Conservation (phyloP, 441 rosid species). For the Erodium texanum region DNA sequence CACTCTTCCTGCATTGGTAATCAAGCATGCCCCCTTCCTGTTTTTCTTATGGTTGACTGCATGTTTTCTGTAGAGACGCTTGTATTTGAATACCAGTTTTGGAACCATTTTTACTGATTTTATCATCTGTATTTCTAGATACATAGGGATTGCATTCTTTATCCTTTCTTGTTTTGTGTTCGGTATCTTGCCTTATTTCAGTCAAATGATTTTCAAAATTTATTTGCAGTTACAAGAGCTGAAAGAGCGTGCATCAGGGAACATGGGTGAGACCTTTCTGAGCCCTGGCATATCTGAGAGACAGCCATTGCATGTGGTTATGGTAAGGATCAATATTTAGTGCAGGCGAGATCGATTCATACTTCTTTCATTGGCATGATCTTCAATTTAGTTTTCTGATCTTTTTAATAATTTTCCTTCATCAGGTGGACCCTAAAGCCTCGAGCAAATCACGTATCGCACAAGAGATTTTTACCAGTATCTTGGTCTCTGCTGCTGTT, state of each 20-base stretch:
- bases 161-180: background rate
- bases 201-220: slow-evolving; percentile 15
- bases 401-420: slow-evolving; percentile 15
- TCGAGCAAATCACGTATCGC: slow-evolving; percentile 60
- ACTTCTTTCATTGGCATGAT: background rate
- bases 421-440: slow-evolving; percentile 75
- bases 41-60: background rate
- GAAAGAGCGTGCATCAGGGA: slow-evolving; percentile 77
- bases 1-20: slow-evolving; percentile 82
- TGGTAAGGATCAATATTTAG: slow-evolving; percentile 41
- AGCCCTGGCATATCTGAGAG: slow-evolving; percentile 85
- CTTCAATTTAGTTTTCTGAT: background rate
- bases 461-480: slow-evolving; percentile 70
- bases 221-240: slow-evolving; percentile 71
- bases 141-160: background rate
- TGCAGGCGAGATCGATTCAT: background rate
- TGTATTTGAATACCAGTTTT: background rate
- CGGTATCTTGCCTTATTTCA: background rate
- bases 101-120: background rate
- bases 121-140: background rate
- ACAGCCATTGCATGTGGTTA: slow-evolving; percentile 89
- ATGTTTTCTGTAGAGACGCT: background rate
- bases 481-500: slow-evolving; percentile 74
- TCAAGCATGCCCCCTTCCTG: background rate
- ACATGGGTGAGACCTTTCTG: slow-evolving; percentile 51